Evolutionary conservation across 1,284 basidiomycete genomes (phyloP).

Genomic region (Cutaneotrichosporon dermatis): DNA sequence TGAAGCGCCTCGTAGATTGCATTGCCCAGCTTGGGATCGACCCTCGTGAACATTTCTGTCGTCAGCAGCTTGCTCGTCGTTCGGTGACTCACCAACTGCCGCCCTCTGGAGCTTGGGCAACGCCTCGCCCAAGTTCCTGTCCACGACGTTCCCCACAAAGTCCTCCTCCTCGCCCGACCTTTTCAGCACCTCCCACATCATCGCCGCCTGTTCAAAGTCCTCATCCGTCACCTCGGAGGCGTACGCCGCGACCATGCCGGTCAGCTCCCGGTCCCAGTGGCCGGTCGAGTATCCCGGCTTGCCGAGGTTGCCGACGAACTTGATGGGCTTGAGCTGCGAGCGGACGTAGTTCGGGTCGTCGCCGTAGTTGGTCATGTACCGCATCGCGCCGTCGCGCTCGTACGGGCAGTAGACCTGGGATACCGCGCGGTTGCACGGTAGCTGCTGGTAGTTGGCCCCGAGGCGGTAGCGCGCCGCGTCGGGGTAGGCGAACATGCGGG

Average conservation of each 20-base stretch:
- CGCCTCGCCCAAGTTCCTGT: background rate
- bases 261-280: constrained; percentile 1
- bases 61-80: background rate
- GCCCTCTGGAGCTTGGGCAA: constrained; percentile 4
- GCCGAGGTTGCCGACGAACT: constrained; percentile 73
- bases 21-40: constrained; percentile 5
- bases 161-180: constrained; percentile 1
- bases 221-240: constrained; percentile 12
- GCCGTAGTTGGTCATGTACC: constrained; percentile 12
- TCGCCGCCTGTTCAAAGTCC: constrained; percentile 15
- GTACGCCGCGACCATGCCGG: constrained; percentile 9
- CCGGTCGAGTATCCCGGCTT: constrained; percentile 47
- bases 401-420: constrained; percentile 52
- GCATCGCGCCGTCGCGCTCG: constrained; percentile 50
- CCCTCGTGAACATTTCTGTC: constrained; percentile 10
- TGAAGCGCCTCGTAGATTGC: background rate
- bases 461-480: constrained; percentile 79
- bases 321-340: constrained; percentile 62
- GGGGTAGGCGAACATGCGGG: constrained; percentile 89
- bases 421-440: constrained; percentile 75
- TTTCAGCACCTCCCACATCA: constrained; percentile 12
- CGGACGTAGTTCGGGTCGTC: constrained; percentile 12
- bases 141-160: constrained; percentile 10
- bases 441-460: constrained; percentile 71
- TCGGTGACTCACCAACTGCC: background rate